These are phyloP conservation scores for Dactylorhiza incarnata DNA, from an alignment of 106 monocot genomes.

Conservation along the genomic window DNA sequence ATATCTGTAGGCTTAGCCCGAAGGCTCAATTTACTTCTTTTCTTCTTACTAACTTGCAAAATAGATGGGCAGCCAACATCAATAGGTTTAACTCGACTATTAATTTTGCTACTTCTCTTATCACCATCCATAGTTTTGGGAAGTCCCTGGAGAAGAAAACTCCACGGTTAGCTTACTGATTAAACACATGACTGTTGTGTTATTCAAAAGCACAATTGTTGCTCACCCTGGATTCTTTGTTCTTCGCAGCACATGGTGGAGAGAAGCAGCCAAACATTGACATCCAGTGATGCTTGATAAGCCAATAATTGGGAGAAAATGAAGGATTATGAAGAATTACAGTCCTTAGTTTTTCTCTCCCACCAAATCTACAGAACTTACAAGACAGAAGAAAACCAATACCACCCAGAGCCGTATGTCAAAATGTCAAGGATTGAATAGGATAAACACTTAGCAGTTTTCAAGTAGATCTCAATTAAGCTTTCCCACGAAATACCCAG, in stretches of 20 bases:
- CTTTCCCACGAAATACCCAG: not conserved
- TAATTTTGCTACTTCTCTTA: not conserved
- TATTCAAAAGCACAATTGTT: not conserved
- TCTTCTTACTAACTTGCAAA: slow-evolving; percentile 5
- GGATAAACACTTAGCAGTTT: not conserved
- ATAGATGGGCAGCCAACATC: slow-evolving; percentile 11
- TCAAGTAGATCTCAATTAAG: not conserved
- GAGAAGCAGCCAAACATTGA: slow-evolving; percentile 50
- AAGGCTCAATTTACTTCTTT: slow-evolving; percentile 1
- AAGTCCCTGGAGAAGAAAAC: slow-evolving; percentile 16
- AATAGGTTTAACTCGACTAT: slow-evolving; percentile 26
- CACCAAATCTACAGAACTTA: not conserved
- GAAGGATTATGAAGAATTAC: not conserved
- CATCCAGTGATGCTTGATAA: slow-evolving; percentile 17
- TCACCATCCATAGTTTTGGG: slow-evolving; percentile 11
- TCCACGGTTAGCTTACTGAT: not conserved
- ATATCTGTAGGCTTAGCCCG: slow-evolving; percentile 33
- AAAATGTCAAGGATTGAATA: not conserved
- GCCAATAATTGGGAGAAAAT: not conserved
- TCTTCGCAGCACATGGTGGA: slow-evolving; percentile 35
- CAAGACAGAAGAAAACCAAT: not conserved
- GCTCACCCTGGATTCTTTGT: slow-evolving; percentile 30
- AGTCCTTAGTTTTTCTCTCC: not conserved
- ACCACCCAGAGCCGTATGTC: not conserved
- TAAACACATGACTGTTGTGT: not conserved